Percentiles rank a stretch among this genome's conserved stretches.
These are phyloP conservation scores for Rosellinia necatrix DNA, from an alignment of 2,329 filamentous ascomycete species.

Conservation along the genomic window DNA sequence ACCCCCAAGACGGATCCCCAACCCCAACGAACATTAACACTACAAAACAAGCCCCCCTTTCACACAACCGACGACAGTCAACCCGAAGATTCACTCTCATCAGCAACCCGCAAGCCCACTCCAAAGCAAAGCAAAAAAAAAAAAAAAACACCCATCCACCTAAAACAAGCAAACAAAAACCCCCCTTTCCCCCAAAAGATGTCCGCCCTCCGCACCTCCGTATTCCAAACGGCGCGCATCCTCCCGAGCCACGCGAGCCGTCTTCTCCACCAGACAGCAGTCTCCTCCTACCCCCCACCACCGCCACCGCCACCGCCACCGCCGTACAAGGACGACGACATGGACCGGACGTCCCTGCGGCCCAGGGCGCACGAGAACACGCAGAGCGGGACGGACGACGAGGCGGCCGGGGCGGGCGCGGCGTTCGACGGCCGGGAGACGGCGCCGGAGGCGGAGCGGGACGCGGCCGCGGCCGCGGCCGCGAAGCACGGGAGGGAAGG, in stretches of 20 bases:
- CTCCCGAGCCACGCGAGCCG: conserved; percentile 20
- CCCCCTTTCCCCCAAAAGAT: neutral
- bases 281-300: too few relatives aligned
- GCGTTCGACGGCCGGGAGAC: conserved; percentile 74
- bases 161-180: neutral
- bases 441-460: conserved; percentile 64
- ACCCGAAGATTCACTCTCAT: neutral
- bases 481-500: conserved; percentile 43
- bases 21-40: too few relatives aligned
- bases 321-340: conserved; percentile 57
- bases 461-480: conserved; percentile 41
- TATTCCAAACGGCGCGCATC: conserved; percentile 11
- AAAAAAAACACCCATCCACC: neutral
- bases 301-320: conserved; percentile 25
- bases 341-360: conserved; percentile 66
- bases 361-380: conserved; percentile 69
- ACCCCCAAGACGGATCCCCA: too few relatives aligned
- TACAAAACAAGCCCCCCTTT: neutral
- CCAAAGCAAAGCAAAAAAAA: too few relatives aligned
- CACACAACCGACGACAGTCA: neutral
- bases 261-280: conserved; percentile 42
- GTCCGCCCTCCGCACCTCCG: conserved; percentile 18
- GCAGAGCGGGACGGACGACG: conserved; percentile 68
- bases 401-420: conserved; percentile 60
- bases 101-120: neutral